Percentiles rank a stretch among this genome's conserved stretches.
These are phyloP conservation scores for Cercospora zeina DNA, from an alignment of 2,329 filamentous ascomycete genomes.

Conservation along the genomic window DNA sequence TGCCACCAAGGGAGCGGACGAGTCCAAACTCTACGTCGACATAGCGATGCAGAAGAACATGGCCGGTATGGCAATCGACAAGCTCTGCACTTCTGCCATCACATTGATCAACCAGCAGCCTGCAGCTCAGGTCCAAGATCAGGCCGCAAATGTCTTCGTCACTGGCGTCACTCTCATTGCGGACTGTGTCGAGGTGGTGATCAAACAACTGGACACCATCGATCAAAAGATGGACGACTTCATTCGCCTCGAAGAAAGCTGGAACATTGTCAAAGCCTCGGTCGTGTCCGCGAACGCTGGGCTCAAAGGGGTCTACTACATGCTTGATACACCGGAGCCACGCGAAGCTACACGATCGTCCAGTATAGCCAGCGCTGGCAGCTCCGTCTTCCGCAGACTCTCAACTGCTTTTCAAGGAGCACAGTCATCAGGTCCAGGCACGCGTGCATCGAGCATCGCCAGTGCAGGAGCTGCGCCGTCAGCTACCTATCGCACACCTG, in stretches of 20 bases:
- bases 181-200: constrained; percentile 47
- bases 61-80: constrained; percentile 51
- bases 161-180: constrained; percentile 49
- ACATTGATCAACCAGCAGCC: constrained; percentile 49
- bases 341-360: constrained; percentile 29
- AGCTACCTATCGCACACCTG: constrained; percentile 38
- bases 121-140: constrained; percentile 42
- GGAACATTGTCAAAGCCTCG: constrained; percentile 46
- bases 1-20: constrained; percentile 34
- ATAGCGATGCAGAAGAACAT: constrained; percentile 49
- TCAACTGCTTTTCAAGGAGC: constrained; percentile 37
- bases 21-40: constrained; percentile 47
- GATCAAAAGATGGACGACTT: constrained; percentile 48
- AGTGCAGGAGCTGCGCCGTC: constrained; percentile 27
- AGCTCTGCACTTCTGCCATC: constrained; percentile 48
- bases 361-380: constrained; percentile 34
- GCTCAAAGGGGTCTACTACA: constrained; percentile 49
- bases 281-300: constrained; percentile 46
- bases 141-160: constrained; percentile 49
- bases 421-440: constrained; percentile 13
- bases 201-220: constrained; percentile 45
- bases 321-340: constrained; percentile 42
- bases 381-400: constrained; percentile 38
- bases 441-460: constrained; percentile 32
- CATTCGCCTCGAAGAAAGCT: constrained; percentile 50